phyloP scores from a whole-genome alignment of 805 yeast species.

The Zygotorulaspora danielsina region DNA sequence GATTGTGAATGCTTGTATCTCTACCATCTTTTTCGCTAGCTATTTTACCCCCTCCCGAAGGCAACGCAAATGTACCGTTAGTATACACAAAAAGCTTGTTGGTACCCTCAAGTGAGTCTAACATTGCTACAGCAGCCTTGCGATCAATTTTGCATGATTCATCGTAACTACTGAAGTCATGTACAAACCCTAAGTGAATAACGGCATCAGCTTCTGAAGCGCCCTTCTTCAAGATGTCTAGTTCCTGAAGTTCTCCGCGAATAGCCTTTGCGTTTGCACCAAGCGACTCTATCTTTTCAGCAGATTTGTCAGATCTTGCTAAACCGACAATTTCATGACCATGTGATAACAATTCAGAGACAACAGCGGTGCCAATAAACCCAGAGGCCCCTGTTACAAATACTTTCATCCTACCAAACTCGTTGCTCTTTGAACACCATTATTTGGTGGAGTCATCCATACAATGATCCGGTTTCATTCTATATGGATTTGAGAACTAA shows the following conservation, averaged over 20 bases:
- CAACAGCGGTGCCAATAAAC: slow-evolving; percentile 31
- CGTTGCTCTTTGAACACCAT: too few species aligned
- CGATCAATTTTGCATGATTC: slow-evolving; percentile 25
- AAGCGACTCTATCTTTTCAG: slow-evolving; percentile 22
- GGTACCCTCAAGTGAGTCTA: slow-evolving; percentile 31
- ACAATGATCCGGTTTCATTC: too few species aligned
- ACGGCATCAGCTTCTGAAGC: slow-evolving; percentile 37
- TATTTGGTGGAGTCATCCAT: too few species aligned
- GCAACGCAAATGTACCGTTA: slow-evolving; percentile 21
- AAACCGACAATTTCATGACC: slow-evolving; percentile 34
- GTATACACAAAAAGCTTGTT: slow-evolving; percentile 31
- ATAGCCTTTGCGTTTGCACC: slow-evolving; percentile 28
- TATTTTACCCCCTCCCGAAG: slow-evolving; percentile 4
- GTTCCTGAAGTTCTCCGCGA: slow-evolving; percentile 32
- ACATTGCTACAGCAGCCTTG: slow-evolving; percentile 31
- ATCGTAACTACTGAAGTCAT: slow-evolving; percentile 28
- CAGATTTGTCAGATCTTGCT: slow-evolving; percentile 35
- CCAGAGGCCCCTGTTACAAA: slow-evolving; percentile 40
- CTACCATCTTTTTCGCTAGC: slow-evolving; percentile 11
- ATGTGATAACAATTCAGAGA: slow-evolving; percentile 19
- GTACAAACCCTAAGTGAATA: slow-evolving; percentile 38
- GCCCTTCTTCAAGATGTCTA: slow-evolving; percentile 29
- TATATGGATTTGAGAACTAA: too few species aligned
- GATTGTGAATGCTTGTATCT: neutral
- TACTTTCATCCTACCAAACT: slow-evolving; percentile 29